These are phyloP conservation scores for Escallonia rubra DNA, from an alignment of 129 eudicot genomes.

Conservation along the genomic window DNA sequence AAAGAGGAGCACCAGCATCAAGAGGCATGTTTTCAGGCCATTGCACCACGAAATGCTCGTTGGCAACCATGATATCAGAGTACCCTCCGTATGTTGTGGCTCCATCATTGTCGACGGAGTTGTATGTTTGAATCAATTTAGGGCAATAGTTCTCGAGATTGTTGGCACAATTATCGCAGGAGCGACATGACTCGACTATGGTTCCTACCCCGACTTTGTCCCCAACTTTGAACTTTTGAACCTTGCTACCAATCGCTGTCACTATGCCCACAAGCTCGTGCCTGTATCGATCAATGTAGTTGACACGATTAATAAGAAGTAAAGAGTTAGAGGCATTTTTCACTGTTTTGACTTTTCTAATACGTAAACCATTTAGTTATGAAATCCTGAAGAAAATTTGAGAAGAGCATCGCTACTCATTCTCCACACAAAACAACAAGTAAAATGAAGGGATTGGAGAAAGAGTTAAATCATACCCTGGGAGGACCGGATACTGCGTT, in stretches of 20 bases:
- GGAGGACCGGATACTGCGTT: too few relatives aligned
- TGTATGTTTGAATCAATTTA: constrained; percentile 29
- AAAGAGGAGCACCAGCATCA: constrained; percentile 21
- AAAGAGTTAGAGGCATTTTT: too few relatives aligned
- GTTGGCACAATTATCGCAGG: constrained; percentile 37
- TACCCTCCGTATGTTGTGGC: constrained; percentile 61
- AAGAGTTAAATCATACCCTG: too few relatives aligned
- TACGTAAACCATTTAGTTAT: too few relatives aligned
- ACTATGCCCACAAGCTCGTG: constrained; percentile 70
- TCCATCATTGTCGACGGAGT: constrained; percentile 32
- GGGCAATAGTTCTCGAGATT: constrained; percentile 55
- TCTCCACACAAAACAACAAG: not conserved
- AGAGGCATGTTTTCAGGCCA: constrained; percentile 20
- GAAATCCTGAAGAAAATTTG: too few relatives aligned
- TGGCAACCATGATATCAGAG: constrained; percentile 47
- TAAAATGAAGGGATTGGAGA: not conserved
- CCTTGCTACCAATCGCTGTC: constrained; percentile 74
- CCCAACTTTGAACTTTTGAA: constrained; percentile 54
- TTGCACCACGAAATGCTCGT: constrained; percentile 42
- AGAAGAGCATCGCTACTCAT: not conserved
- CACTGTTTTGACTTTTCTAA: too few relatives aligned
- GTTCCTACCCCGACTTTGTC: constrained; percentile 85
- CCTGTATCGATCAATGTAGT: constrained; percentile 13
- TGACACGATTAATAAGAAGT: too few relatives aligned
- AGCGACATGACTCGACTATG: constrained; percentile 56